Conservation (phyloP, 768 basidiomycete species). For the Pluteus cervinus region DNA sequence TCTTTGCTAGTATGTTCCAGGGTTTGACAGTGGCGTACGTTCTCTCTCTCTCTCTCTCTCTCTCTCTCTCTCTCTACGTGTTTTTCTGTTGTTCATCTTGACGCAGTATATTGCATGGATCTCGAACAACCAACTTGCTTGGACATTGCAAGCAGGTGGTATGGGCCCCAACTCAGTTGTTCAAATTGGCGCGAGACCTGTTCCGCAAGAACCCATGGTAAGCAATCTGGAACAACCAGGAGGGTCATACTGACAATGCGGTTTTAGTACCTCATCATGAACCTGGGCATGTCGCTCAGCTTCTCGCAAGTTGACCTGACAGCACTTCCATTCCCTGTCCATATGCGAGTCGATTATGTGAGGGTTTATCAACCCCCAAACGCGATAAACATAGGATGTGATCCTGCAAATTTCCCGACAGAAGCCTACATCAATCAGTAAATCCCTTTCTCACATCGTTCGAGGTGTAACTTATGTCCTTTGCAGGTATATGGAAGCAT, state of each 20-base stretch:
- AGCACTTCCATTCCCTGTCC: conserved; percentile 62
- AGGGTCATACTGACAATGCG: no score
- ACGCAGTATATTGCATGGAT: conserved; percentile 83
- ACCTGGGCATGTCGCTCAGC: conserved; percentile 77
- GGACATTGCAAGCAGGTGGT: conserved; percentile 71
- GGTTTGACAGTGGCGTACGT: conserved; percentile 62
- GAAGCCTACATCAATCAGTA: conserved; percentile 63
- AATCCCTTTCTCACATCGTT: conserved; percentile 11
- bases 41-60: neutral
- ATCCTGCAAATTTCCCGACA: conserved; percentile 63
- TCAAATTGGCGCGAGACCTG: conserved; percentile 58
- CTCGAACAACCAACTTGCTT: conserved; percentile 55
- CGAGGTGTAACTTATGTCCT: conserved; percentile 1
- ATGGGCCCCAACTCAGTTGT: conserved; percentile 55
- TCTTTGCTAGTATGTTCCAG: conserved; percentile 18
- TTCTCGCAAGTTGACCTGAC: conserved; percentile 71
- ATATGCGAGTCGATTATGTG: conserved; percentile 41
- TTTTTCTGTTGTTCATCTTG: conserved; percentile 1
- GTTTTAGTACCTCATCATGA: conserved; percentile 70
- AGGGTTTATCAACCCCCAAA: conserved; percentile 68
- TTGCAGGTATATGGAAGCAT: conserved; percentile 54
- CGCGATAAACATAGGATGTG: conserved; percentile 66
- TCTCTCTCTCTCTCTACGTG: neutral
- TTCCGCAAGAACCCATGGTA: conserved; percentile 87
- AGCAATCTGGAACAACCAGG: conserved; percentile 12